A percentile compares a stretch with the other conserved stretches of the same genome.
These are phyloP conservation scores for Aquilaria yunnanensis DNA, from an alignment of 345 rosid genomes.

Conservation along the genomic window DNA sequence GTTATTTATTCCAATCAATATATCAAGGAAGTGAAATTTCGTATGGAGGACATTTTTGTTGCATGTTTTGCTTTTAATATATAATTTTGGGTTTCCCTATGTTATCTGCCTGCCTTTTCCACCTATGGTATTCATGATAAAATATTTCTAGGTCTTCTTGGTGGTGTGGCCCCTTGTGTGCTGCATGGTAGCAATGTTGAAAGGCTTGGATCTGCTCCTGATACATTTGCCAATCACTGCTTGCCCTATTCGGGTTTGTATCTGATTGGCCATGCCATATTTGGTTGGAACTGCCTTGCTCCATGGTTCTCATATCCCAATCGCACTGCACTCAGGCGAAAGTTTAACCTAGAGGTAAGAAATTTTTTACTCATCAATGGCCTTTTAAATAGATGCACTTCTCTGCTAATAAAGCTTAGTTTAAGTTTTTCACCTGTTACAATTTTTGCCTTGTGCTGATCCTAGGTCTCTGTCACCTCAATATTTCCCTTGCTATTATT, in stretches of 20 bases:
- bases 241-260: conserved; percentile 65
- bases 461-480: too few species aligned
- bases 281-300: conserved; percentile 77
- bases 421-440: neutral
- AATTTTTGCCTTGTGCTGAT: too few species aligned
- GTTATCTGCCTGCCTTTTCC: neutral
- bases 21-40: too few species aligned
- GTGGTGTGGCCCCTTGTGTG: conserved; percentile 84
- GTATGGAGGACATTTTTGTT: neutral
- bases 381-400: too few species aligned
- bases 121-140: neutral
- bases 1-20: too few species aligned
- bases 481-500: conserved; percentile 15
- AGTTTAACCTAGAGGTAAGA: conserved; percentile 90
- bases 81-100: neutral
- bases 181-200: conserved; percentile 85
- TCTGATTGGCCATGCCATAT: conserved; percentile 55
- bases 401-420: neutral
- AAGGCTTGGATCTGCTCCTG: conserved; percentile 72
- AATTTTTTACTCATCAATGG: conserved; percentile 1
- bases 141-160: conserved; percentile 63
- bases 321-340: conserved; percentile 72
- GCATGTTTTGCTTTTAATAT: neutral
- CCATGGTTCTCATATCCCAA: conserved; percentile 77
- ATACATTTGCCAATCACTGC: conserved; percentile 78